These are phyloP conservation scores for Pisolithus tinctorius DNA, from an alignment of 768 basidiomycete genomes.

Conservation along the genomic window DNA sequence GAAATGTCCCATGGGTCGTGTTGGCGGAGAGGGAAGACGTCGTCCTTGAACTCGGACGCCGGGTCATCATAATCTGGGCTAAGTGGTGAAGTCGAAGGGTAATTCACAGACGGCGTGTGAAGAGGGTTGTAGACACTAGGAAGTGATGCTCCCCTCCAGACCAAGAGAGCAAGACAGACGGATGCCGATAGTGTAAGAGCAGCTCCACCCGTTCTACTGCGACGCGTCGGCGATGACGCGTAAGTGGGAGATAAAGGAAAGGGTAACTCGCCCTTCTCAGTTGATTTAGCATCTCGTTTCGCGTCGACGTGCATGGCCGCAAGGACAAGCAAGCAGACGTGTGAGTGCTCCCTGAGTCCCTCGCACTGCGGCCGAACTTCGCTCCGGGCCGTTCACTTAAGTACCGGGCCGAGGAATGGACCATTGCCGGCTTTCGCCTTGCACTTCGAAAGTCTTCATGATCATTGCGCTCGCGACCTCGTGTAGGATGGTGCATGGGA, in stretches of 20 bases:
- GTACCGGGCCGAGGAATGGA: background rate
- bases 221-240: background rate
- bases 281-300: background rate
- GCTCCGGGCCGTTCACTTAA: too few relatives aligned
- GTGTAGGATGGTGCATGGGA: slow-evolving; percentile 25
- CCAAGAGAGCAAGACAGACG: slow-evolving; percentile 14
- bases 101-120: background rate
- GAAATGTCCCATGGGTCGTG: slow-evolving; percentile 63
- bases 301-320: background rate
- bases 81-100: slow-evolving; percentile 4
- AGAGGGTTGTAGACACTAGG: background rate
- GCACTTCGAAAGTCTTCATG: too few relatives aligned
- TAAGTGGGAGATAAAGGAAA: slow-evolving; percentile 2
- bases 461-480: too few relatives aligned
- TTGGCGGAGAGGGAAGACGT: slow-evolving; percentile 59
- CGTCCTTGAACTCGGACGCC: slow-evolving; percentile 39
- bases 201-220: slow-evolving; percentile 1
- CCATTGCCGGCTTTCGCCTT: background rate
- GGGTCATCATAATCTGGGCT: slow-evolving; percentile 23
- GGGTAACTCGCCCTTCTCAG: slow-evolving; percentile 16
- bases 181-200: slow-evolving; percentile 15
- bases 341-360: background rate
- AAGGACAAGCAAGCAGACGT: background rate
- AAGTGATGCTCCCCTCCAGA: slow-evolving; percentile 7
- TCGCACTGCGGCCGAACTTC: background rate